Base-by-base conservation (phyloP, 495 filamentous ascomycete species). In the Penicillium pulvis region DNA sequence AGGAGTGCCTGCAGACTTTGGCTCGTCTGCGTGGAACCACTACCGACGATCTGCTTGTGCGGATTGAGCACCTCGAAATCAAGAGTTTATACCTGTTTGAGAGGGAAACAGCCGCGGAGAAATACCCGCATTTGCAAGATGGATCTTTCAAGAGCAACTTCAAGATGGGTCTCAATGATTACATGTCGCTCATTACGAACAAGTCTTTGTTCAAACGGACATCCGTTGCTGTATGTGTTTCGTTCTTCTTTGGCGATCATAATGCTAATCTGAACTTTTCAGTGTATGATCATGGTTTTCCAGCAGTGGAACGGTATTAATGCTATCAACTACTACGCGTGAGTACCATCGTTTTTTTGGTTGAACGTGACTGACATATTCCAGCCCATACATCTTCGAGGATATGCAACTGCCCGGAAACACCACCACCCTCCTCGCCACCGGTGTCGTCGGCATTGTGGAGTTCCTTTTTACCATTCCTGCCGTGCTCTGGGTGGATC, bases 31-130 rank as follows among this genome's bases (percentile, higher is more conserved):
- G 90, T 17, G 78, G 73, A 19, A 58, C 71, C 23, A 82, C 89
- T 59, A 51, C 52, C 1, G 68, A 71, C 26, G 81, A 90, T 64
- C 80, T 90, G 54, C 81, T 91, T 1, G 85, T 93, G 56, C 85
- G 88, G 66, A 81, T 92, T 20, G 90, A 92, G 66, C 90, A 85
- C 72, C 79, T 90, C 43, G 90, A 93, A 67, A 92, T 93, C 70
- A 88, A 89, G 71, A 87, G 88, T 0, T 83, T 90, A 64, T 83
- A 84, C 4, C 73, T 85, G 17, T 93, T 92, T 60, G 90, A 92
- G 73, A 86, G 88, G 68, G 83, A 88, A 47, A 86, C 81, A 7
- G 74, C 87, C 3, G 83, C 83, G 82, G 64, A 69, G 59, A 70
- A 68, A 51, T 74, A 71, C 30, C 71, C 71, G 0, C 45, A 74